Percentiles rank a stretch among this genome's conserved stretches.
Evolutionary conservation across 805 yeast genomes (phyloP).

Genomic region (Suhomyces kilbournensis): DNA sequence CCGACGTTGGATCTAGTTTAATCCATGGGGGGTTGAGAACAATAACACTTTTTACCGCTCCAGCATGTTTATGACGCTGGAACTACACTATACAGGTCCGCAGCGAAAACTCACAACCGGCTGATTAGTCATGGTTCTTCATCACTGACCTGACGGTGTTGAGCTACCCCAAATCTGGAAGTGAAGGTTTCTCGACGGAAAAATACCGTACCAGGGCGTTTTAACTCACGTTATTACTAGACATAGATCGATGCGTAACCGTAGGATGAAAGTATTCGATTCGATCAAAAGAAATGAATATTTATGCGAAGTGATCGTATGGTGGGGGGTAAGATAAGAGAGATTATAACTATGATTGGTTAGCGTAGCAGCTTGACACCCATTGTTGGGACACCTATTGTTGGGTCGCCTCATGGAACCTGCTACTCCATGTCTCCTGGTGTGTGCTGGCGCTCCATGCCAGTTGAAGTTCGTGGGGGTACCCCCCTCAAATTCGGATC

Average conservation of each 20-base stretch:
- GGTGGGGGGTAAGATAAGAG: no score
- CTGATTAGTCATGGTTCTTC: not conserved
- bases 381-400: not conserved
- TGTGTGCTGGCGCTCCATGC: not conserved
- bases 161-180: not conserved
- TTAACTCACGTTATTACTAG: not conserved
- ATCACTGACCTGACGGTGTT: not conserved
- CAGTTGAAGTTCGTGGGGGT: not conserved
- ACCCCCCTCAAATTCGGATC: not conserved
- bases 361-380: not conserved
- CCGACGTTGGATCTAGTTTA: not conserved
- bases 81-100: not conserved
- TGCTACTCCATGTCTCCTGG: not conserved
- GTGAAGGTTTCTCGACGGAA: not conserved
- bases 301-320: not conserved
- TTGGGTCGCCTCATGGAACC: no score
- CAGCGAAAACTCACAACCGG: not conserved
- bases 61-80: not conserved
- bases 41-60: not conserved
- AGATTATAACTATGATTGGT: not conserved
- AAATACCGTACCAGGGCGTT: not conserved
- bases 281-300: not conserved
- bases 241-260: not conserved
- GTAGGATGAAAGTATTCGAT: not conserved
- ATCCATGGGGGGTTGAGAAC: not conserved